Conservation (phyloP, 2,329 filamentous ascomycete genomes). For the Scopulariopsis brevicaulis region DNA sequence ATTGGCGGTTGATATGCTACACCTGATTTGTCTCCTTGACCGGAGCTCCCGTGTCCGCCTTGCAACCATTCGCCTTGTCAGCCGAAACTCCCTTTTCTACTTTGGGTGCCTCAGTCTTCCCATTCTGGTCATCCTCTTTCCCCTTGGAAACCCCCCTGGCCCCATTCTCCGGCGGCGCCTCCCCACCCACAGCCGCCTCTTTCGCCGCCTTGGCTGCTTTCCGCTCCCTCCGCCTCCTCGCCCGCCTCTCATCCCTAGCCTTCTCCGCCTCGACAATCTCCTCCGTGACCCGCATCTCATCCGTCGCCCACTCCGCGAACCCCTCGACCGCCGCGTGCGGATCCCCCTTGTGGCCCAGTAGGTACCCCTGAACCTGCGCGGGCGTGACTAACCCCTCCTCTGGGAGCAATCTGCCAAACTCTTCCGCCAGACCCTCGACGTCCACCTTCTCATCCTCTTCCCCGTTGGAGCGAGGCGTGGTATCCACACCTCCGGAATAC, state of each 20-base stretch:
- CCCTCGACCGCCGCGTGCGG: slow-evolving; percentile 18
- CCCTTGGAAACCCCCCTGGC: too few relatives aligned
- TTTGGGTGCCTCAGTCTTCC: too few relatives aligned
- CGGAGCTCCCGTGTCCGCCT: too few relatives aligned
- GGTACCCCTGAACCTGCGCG: slow-evolving; percentile 53
- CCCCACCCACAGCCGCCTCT: not conserved
- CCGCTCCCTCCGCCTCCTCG: not conserved
- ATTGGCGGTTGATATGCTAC: too few relatives aligned
- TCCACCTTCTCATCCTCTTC: not conserved
- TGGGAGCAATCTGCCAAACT: slow-evolving; percentile 41
- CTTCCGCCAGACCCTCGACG: slow-evolving; percentile 22
- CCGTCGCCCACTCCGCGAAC: slow-evolving; percentile 26
- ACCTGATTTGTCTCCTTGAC: too few relatives aligned
- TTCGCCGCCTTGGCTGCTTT: slow-evolving; percentile 38
- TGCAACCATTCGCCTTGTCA: too few relatives aligned
- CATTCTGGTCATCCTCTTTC: too few relatives aligned
- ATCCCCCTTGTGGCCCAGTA: slow-evolving; percentile 23
- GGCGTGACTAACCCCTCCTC: slow-evolving; percentile 35
- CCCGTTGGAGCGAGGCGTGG: not conserved
- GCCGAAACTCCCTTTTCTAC: too few relatives aligned
- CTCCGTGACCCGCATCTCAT: slow-evolving; percentile 21
- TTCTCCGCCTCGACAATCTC: not conserved
- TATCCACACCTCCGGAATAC: slow-evolving; percentile 29
- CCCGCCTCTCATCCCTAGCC: not conserved
- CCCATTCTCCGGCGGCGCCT: not conserved